These are phyloP conservation scores for Dactylellina parvicollis DNA, from an alignment of 2,329 filamentous ascomycete genomes.

Conservation along the genomic window DNA sequence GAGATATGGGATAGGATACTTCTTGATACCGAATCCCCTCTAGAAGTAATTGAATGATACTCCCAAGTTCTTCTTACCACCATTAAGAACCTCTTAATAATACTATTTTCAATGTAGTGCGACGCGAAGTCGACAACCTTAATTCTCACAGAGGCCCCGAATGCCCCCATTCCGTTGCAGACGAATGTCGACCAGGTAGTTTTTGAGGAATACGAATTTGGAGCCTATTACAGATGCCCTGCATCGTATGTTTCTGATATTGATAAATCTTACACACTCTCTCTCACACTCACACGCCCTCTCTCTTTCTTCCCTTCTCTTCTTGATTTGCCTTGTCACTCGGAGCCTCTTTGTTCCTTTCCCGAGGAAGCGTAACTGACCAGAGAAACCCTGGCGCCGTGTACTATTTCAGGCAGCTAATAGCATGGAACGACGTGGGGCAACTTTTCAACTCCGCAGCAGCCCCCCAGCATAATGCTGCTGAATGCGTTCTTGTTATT, in stretches of 20 bases:
- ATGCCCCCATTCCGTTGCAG: conserved; percentile 81
- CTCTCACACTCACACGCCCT: neutral
- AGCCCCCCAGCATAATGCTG: conserved; percentile 66
- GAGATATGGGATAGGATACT: conserved; percentile 95
- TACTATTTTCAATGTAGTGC: conserved; percentile 63
- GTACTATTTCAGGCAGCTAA: conserved; percentile 67
- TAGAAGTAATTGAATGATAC: conserved; percentile 64
- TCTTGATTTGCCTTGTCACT: no score
- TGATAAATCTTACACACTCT: neutral
- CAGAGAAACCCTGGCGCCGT: neutral
- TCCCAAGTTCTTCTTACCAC: conserved; percentile 58
- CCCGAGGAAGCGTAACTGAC: neutral
- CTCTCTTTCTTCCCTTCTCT: neutral
- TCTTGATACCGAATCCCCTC: conserved; percentile 73
- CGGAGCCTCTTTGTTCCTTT: no score
- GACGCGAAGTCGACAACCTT: conserved; percentile 84
- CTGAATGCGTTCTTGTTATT: conserved; percentile 85
- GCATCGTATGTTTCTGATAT: conserved; percentile 66
- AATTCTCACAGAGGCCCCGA: conserved; percentile 85
- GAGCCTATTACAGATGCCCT: conserved; percentile 80
- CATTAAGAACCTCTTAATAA: conserved; percentile 36
- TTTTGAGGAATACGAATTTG: conserved; percentile 96
- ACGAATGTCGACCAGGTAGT: conserved; percentile 94
- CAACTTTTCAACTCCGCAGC: conserved; percentile 69
- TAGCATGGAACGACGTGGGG: conserved; percentile 80